These are phyloP conservation scores for Solanum arcanum DNA, from an alignment of 257 asterid species.

Conservation along the genomic window DNA sequence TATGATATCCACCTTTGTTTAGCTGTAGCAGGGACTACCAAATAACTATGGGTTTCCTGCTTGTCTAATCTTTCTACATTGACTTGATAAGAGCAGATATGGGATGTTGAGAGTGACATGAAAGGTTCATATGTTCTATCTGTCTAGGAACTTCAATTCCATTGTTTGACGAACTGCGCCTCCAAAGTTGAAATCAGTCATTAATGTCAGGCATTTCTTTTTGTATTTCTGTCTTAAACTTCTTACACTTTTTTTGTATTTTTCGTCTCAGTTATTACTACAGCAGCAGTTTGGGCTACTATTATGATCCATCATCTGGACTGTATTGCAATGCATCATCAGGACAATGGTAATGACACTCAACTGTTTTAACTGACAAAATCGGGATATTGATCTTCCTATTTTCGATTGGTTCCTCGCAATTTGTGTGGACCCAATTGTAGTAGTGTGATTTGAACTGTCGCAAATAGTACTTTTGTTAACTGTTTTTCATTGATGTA, in stretches of 20 bases:
- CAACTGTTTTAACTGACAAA: not conserved
- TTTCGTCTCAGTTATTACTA: slow-evolving; percentile 58
- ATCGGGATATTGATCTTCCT: not conserved
- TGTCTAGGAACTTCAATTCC: not conserved
- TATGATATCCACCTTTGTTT: not conserved
- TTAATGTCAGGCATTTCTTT: not conserved
- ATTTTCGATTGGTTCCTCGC: not conserved
- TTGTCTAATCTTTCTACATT: not conserved
- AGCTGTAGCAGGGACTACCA: not conserved
- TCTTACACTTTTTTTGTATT: not conserved
- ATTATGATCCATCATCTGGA: slow-evolving; percentile 86
- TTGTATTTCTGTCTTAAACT: not conserved
- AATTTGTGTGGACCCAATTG: not conserved
- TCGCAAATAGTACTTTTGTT: not conserved
- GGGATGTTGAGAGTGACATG: not conserved
- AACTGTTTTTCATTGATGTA: not conserved
- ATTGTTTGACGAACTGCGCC: not conserved
- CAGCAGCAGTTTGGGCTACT: slow-evolving; percentile 82
- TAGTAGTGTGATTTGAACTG: not conserved
- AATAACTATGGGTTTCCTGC: not conserved
- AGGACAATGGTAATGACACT: slow-evolving; percentile 59
- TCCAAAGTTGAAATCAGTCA: not conserved
- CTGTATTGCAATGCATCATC: slow-evolving; percentile 73
- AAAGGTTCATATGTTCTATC: not conserved
- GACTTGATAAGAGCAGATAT: not conserved